Conservation (phyloP, 164 flowering plant species). For the Nelumbo lutea region DNA sequence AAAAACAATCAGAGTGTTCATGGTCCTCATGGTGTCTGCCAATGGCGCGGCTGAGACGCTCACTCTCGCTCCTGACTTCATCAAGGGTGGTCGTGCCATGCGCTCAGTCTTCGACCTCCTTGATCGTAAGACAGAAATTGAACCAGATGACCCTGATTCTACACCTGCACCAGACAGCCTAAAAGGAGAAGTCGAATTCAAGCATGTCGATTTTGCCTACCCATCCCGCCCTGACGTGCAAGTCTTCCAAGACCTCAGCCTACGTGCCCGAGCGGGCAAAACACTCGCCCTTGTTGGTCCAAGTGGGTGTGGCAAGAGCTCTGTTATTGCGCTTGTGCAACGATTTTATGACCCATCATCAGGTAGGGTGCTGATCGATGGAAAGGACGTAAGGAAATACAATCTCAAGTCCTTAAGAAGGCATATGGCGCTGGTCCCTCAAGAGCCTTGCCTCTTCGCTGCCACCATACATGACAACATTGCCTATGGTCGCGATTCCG, state of each 20-base stretch:
- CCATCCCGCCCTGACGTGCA: conserved; percentile 82
- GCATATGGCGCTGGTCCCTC: conserved; percentile 83
- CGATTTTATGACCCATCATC: conserved; percentile 91
- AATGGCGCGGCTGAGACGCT: conserved; percentile 99
- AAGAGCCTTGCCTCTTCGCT: conserved; percentile 91
- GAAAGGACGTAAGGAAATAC: conserved; percentile 85
- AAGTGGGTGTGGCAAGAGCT: conserved; percentile 95
- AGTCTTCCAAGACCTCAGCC: conserved; percentile 68
- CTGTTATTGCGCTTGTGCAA: conserved; percentile 72
- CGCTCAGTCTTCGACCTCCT: conserved; percentile 90
- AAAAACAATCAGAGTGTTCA: conserved; percentile 88
- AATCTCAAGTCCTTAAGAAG: conserved; percentile 66
- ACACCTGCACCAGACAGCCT: conserved; percentile 62
- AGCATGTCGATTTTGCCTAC: conserved; percentile 86
- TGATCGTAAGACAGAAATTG: conserved; percentile 88
- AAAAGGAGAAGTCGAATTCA: conserved; percentile 86
- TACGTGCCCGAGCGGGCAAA: conserved; percentile 89
- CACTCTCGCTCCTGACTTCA: conserved; percentile 94
- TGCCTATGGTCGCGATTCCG: conserved; percentile 76
- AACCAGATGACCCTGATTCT: conserved; percentile 82
- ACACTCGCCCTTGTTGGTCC: conserved; percentile 97
- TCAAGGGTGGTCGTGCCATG: conserved; percentile 95
- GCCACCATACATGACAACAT: conserved; percentile 82
- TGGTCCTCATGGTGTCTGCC: conserved; percentile 99
- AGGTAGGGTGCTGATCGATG: conserved; percentile 80